These are phyloP conservation scores for Exobasidium rhododendri DNA, from an alignment of 1,284 basidiomycete species.

Conservation along the genomic window DNA sequence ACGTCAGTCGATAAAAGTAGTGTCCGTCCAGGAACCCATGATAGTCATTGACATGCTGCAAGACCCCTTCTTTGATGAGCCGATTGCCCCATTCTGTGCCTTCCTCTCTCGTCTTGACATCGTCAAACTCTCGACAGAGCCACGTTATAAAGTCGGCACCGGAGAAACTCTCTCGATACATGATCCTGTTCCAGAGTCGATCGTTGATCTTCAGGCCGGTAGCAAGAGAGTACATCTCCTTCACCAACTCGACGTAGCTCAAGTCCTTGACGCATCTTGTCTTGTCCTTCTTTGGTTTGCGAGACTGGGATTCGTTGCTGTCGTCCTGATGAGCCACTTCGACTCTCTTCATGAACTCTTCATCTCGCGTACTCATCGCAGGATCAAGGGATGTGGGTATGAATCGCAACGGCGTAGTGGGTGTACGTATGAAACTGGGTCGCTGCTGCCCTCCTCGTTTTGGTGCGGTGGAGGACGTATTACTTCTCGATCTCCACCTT, in stretches of 20 bases:
- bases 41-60: slow-evolving; percentile 44
- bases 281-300: slow-evolving; percentile 1
- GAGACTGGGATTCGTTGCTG: slow-evolving; percentile 18
- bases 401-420: slow-evolving; percentile 34
- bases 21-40: slow-evolving; percentile 54
- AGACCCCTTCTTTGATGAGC: slow-evolving; percentile 40
- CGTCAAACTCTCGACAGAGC: slow-evolving; percentile 44
- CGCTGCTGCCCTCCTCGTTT: slow-evolving; percentile 16
- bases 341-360: slow-evolving; percentile 45
- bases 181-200: slow-evolving; percentile 49
- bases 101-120: slow-evolving; percentile 46
- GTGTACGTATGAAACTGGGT: slow-evolving; percentile 16
- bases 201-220: slow-evolving; percentile 46
- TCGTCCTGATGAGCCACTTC: slow-evolving; percentile 28
- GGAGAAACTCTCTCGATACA: slow-evolving; percentile 47
- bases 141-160: slow-evolving; percentile 52
- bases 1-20: slow-evolving; percentile 34
- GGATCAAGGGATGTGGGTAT: slow-evolving; percentile 53
- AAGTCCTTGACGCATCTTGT: background rate
- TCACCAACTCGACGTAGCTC: slow-evolving; percentile 20
- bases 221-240: slow-evolving; percentile 37
- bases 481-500: slow-evolving; percentile 24
- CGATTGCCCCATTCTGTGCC: slow-evolving; percentile 40
- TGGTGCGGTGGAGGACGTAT: background rate
- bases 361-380: slow-evolving; percentile 44